Percentiles rank a stretch among this genome's conserved stretches.
These are phyloP conservation scores for Lanmaoa pseudosensibilis DNA, from an alignment of 768 basidiomycete species.

Conservation along the genomic window DNA sequence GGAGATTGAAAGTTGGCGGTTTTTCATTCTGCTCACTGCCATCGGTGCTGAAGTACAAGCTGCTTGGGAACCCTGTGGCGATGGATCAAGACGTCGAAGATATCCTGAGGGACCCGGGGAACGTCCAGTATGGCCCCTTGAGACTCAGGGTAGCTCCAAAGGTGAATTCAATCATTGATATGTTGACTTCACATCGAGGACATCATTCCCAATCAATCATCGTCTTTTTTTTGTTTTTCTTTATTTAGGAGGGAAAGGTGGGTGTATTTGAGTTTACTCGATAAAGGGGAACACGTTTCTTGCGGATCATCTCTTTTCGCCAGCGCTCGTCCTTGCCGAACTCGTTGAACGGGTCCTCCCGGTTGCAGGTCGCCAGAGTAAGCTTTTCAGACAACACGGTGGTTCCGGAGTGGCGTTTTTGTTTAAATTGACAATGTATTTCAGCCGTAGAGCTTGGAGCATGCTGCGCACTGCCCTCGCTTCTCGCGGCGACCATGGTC, in stretches of 20 bases:
- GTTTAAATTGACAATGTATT: neutral
- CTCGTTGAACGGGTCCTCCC: conserved; percentile 57
- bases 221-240: neutral
- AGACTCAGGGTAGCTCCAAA: conserved; percentile 57
- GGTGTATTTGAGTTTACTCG: conserved; percentile 16
- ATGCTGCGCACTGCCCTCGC: conserved; percentile 65
- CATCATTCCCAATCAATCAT: neutral
- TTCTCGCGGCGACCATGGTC: conserved; percentile 49
- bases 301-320: conserved; percentile 74
- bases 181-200: conserved; percentile 1
- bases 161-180: conserved; percentile 33
- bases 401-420: neutral
- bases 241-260: conserved; percentile 59
- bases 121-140: conserved; percentile 55
- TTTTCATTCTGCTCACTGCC: neutral
- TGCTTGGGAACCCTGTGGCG: too few species aligned
- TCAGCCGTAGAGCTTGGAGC: conserved; percentile 72
- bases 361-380: conserved; percentile 43
- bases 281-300: conserved; percentile 62
- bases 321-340: conserved; percentile 64
- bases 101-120: conserved; percentile 50
- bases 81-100: too few species aligned
- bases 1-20: conserved; percentile 21
- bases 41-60: too few species aligned
- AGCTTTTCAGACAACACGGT: neutral